Percentiles rank a stretch among this genome's conserved stretches.
phyloP scores from a whole-genome alignment of 495 filamentous ascomycete genomes.

The Bacidia rubella region DNA sequence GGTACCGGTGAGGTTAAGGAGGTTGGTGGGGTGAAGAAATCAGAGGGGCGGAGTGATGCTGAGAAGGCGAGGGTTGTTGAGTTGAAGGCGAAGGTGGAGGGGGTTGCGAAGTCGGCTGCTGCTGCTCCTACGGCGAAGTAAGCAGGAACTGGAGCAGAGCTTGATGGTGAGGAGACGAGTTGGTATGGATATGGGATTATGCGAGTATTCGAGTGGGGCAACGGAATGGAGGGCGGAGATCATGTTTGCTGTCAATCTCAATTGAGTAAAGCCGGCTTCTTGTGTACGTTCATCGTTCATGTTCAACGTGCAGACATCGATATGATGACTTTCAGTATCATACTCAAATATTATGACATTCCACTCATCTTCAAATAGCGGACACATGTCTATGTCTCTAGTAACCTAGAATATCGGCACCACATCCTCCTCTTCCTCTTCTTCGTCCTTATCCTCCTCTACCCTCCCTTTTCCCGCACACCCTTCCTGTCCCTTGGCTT shows the following conservation, averaged over 20 bases:
- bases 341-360: too few species aligned
- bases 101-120: not conserved
- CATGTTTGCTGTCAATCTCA: too few species aligned
- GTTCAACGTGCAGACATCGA: too few species aligned
- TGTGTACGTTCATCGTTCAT: too few species aligned
- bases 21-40: not conserved
- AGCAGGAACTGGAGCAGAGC: too few species aligned
- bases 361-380: too few species aligned
- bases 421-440: conserved; percentile 17
- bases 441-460: conserved; percentile 2
- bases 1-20: not conserved
- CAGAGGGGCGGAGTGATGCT: not conserved
- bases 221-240: too few species aligned
- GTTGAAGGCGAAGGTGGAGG: not conserved
- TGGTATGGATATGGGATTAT: too few species aligned
- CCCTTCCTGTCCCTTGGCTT: conserved; percentile 4
- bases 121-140: too few species aligned
- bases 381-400: not conserved
- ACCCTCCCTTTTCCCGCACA: conserved; percentile 2
- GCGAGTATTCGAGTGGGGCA: too few species aligned
- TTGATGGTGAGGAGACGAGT: not conserved
- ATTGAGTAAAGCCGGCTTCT: too few species aligned
- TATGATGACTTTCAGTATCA: too few species aligned
- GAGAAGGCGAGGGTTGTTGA: not conserved
- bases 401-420: conserved; percentile 12